Base-by-base conservation (phyloP, 345 rosid genomes). In the Garcia nutans region DNA sequence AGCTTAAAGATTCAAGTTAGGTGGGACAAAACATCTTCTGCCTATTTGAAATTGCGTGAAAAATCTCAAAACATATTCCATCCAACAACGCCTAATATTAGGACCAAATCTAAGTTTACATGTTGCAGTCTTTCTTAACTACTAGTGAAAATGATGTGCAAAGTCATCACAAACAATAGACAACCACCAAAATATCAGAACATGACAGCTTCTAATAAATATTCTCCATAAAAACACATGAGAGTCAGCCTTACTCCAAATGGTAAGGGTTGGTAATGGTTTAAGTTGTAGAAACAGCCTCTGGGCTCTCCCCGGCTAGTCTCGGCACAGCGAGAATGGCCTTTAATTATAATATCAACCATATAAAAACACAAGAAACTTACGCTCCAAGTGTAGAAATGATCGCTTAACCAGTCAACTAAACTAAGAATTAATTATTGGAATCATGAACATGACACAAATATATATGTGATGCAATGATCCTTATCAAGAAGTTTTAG, bases 1-100 rank as follows among this genome's bases (percentile, higher is more conserved):
- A 16, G 73, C 41, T 31, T 67, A 70, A 72, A 77, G 17, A 77
- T 74, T 77, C 76, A 65, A 73, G 82, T 90, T 87, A 80, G 91
- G 91, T 90, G 55, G 82, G 77, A 84, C 55, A 71, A 79, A 84
- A 80, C 85, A 83, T 82, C 83, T 23, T 67, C 59, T 65, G 74
- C 72, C 73, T 65, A 28, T n/a, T 71, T 52, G 49, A 57, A 74
- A 75, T 77, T 50, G 80, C 75, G 64, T 68, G 63, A 73, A 75
- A 87, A 16, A 54, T 2, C 68, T 24, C 61, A 50, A 66, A 80
- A 47, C 58, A 59, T 9, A 65, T 62, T 22, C 31, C 12, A 54
- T 24, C 22, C 22, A 54, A 55, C 75, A 70, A 26, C 45, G 47
- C 62, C 73, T 62, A 45, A 71, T 22, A 17, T n/a, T 16, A 28